phyloP scores from a whole-genome alignment of 495 filamentous ascomycete genomes.

The Tuber umbilicatum region DNA sequence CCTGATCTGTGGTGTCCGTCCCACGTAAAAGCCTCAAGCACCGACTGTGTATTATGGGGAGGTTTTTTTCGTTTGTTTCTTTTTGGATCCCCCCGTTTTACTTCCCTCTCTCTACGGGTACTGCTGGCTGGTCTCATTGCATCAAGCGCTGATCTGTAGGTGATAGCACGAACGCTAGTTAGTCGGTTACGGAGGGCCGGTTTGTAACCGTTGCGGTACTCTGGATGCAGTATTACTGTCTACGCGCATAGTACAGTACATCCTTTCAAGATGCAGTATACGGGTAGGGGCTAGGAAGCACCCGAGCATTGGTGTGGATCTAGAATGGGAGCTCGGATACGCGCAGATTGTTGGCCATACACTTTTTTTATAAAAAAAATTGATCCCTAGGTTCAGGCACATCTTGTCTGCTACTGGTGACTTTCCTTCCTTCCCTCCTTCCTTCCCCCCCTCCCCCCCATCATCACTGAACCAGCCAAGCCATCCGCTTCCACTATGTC shows the following conservation, averaged over 20 bases:
- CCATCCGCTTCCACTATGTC: not conserved
- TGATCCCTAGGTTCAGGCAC: not conserved
- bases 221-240: not conserved
- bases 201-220: not conserved
- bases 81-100: not conserved
- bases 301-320: not conserved
- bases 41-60: not conserved
- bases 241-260: not conserved
- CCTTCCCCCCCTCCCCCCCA: no score
- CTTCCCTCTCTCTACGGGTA: not conserved
- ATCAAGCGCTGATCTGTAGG: not conserved
- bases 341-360: not conserved
- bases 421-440: not conserved
- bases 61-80: not conserved
- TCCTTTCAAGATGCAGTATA: not conserved
- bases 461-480: not conserved
- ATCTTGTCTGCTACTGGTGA: no score
- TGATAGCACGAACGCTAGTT: not conserved
- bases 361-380: no score
- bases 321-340: not conserved
- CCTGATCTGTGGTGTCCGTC: not conserved
- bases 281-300: not conserved
- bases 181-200: not conserved
- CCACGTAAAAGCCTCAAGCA: not conserved
- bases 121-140: not conserved